phyloP scores from a whole-genome alignment of 192 early-diverging fungal genomes.

The Mortierella claussenii region DNA sequence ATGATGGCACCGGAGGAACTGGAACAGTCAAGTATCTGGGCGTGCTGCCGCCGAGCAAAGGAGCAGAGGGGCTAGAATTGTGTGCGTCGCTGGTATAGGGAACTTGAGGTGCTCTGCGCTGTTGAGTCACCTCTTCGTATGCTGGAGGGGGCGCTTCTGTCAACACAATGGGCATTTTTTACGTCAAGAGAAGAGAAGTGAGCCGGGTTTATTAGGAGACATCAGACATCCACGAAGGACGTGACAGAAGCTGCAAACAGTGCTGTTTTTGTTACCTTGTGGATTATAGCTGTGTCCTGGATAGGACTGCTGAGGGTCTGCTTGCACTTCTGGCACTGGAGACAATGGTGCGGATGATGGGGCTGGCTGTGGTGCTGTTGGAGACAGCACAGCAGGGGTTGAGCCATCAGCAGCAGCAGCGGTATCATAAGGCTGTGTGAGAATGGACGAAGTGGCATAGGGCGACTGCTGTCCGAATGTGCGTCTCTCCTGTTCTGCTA shows the following conservation, averaged over 20 bases:
- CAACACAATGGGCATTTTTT: neutral
- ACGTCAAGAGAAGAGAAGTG: no score
- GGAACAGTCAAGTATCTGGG: constrained; percentile 14
- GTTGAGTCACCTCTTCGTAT: constrained; percentile 20
- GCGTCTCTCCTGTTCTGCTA: neutral
- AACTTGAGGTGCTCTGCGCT: constrained; percentile 6
- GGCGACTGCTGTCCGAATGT: constrained; percentile 22
- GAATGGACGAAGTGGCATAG: constrained; percentile 1
- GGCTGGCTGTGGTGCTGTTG: neutral
- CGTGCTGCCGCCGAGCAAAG: neutral
- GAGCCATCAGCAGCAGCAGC: neutral
- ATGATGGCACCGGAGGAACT: neutral
- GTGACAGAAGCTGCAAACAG: neutral
- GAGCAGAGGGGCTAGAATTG: constrained; percentile 5
- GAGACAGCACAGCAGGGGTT: neutral
- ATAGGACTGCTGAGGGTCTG: neutral
- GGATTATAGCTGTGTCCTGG: neutral
- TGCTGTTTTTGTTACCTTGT: neutral
- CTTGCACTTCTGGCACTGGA: neutral
- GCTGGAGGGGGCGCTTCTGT: constrained; percentile 16
- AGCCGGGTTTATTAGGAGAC: neutral
- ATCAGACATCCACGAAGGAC: neutral
- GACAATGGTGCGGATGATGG: neutral
- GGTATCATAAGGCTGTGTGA: neutral
- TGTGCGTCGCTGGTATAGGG: neutral